A percentile compares a stretch with the other conserved stretches of the same genome.
Evolutionary conservation across 192 early-diverging fungal species (phyloP).

Genomic region (Neocallimastix lanati): DNA sequence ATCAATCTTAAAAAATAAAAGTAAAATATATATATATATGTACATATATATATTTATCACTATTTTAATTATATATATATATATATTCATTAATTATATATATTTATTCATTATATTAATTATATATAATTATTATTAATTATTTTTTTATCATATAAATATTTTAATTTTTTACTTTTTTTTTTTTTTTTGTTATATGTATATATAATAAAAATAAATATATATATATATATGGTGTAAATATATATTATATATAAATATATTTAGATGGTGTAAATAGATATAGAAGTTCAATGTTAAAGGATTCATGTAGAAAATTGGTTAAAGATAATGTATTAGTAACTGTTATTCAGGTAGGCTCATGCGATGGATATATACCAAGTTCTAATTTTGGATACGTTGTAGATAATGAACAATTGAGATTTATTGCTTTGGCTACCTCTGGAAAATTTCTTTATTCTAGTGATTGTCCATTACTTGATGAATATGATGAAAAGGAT

Average conservation of each 20-base stretch:
- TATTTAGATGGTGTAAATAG: neutral
- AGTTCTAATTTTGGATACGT: conserved; percentile 55
- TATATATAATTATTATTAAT: too few species aligned
- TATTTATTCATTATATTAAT: too few species aligned
- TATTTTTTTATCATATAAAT: too few species aligned
- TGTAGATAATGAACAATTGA: conserved; percentile 52
- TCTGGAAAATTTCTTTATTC: conserved; percentile 52
- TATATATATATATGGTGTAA: too few species aligned
- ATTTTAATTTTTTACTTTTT: too few species aligned
- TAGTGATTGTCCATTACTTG: conserved; percentile 26
- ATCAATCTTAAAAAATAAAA: neutral
- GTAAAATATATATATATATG: too few species aligned
- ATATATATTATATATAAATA: too few species aligned
- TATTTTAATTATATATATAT: too few species aligned
- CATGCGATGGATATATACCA: conserved; percentile 36
- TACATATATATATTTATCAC: too few species aligned
- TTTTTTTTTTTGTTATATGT: too few species aligned
- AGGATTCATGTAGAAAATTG: neutral
- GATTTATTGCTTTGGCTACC: conserved; percentile 46
- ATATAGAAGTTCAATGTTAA: neutral
- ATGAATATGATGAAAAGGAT: neutral
- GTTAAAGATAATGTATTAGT: neutral
- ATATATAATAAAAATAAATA: too few species aligned
- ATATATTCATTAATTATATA: too few species aligned
- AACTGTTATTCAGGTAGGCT: conserved; percentile 51